Evolutionary conservation across 208 protist genomes (phyloP).

Genomic region (Histomonas meleagridis): DNA sequence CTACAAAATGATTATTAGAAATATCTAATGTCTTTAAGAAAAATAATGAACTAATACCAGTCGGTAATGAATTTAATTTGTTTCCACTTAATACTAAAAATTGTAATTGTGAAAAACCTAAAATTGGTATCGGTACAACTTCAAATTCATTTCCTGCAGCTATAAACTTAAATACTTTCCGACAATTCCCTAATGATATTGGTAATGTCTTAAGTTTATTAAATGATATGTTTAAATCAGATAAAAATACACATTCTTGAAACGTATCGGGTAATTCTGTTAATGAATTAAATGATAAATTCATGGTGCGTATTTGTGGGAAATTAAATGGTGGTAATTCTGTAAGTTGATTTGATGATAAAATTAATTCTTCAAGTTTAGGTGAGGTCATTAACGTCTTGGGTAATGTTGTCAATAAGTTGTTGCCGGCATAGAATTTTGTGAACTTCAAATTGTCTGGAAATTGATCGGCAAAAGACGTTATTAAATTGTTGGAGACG

Average conservation of each 20-base stretch:
- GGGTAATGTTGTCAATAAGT: background rate
- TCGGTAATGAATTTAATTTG: background rate
- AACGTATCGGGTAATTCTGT: background rate
- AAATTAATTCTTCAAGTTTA: background rate
- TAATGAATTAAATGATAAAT: background rate
- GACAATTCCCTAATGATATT: background rate
- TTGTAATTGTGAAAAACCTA: background rate
- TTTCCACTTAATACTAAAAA: background rate
- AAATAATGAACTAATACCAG: background rate
- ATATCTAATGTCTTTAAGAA: background rate
- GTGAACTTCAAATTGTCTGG: background rate
- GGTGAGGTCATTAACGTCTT: background rate
- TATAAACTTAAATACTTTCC: background rate
- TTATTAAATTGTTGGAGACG: background rate
- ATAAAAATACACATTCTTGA: background rate
- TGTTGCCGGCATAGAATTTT: background rate
- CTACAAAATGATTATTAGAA: background rate
- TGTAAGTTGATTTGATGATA: background rate
- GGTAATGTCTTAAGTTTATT: background rate
- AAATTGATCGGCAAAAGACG: background rate
- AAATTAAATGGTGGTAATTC: background rate
- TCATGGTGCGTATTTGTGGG: background rate
- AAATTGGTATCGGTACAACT: background rate
- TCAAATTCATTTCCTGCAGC: background rate
- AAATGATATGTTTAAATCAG: background rate